A percentile compares a stretch with the other conserved stretches of the same genome.
phyloP scores from a whole-genome alignment of 805 yeast genomes.

The Babjeviella inositovora region DNA sequence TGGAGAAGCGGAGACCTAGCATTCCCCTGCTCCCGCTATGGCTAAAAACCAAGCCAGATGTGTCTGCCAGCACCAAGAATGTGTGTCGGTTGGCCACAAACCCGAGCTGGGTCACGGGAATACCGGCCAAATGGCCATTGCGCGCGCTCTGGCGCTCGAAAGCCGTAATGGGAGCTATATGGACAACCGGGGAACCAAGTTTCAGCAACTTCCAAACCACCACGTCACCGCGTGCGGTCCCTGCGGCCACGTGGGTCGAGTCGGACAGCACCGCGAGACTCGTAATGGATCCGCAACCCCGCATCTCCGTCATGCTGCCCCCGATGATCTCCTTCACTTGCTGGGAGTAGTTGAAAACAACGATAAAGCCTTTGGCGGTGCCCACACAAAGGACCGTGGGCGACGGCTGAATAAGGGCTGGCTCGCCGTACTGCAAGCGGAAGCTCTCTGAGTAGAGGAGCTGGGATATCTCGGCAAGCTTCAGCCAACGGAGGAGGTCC shows the following conservation, averaged over 20 bases:
- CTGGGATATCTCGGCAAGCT: too few relatives aligned
- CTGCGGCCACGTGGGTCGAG: conserved; percentile 53
- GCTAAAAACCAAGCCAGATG: conserved; percentile 35
- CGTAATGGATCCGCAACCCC: conserved; percentile 30
- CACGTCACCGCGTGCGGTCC: conserved; percentile 49
- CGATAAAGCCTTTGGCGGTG: conserved; percentile 47
- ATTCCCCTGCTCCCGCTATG: conserved; percentile 52
- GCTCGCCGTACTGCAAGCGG: conserved; percentile 7
- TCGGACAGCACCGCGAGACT: conserved; percentile 49
- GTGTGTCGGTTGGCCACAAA: conserved; percentile 37
- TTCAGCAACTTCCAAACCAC: conserved; percentile 45
- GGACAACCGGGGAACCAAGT: conserved; percentile 11
- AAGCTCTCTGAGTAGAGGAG: too few relatives aligned
- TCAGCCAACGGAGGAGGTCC: too few relatives aligned
- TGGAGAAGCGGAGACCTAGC: conserved; percentile 26
- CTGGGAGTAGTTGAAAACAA: conserved; percentile 61
- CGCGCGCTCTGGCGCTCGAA: conserved; percentile 5
- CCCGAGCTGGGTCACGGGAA: conserved; percentile 22
- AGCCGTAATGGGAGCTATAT: conserved; percentile 7
- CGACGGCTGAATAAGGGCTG: conserved; percentile 9
- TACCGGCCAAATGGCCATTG: conserved; percentile 17
- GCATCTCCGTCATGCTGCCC: conserved; percentile 8
- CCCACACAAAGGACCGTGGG: conserved; percentile 40
- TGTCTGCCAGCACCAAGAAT: conserved; percentile 38
- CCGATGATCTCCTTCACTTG: conserved; percentile 26